Evolutionary conservation across 768 basidiomycete species (phyloP).

Genomic region (Tremella fuciformis): DNA sequence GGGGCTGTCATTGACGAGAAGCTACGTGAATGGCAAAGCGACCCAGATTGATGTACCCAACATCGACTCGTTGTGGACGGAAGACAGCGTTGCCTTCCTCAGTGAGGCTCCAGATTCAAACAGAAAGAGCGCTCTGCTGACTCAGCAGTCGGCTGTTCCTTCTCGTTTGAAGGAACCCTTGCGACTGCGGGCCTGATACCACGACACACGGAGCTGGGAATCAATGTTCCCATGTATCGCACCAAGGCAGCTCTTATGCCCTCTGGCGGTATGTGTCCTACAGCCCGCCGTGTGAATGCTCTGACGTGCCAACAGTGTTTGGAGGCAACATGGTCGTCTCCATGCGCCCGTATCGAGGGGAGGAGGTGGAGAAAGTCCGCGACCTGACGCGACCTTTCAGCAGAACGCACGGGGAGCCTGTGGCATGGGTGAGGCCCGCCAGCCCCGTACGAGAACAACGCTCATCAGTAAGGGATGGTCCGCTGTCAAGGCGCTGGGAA

Average conservation of each 20-base stretch:
- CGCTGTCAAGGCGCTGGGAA: constrained; percentile 30
- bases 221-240: constrained; percentile 36
- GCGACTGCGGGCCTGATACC: constrained; percentile 17
- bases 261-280: constrained; percentile 20
- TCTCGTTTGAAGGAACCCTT: constrained; percentile 39
- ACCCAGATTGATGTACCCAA: constrained; percentile 21
- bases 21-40: constrained; percentile 21
- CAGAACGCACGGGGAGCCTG: constrained; percentile 40
- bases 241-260: constrained; percentile 14
- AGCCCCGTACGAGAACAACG: too few species aligned
- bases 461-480: constrained; percentile 9
- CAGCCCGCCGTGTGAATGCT: neutral
- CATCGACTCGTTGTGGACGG: constrained; percentile 27
- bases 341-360: constrained; percentile 37
- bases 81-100: constrained; percentile 34
- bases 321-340: constrained; percentile 44
- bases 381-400: constrained; percentile 30
- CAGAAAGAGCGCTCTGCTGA: too few species aligned
- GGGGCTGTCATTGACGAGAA: constrained; percentile 12
- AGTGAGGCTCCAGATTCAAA: neutral
- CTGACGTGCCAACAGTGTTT: constrained; percentile 18
- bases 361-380: constrained; percentile 16
- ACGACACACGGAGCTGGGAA: constrained; percentile 29
- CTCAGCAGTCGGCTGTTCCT: constrained; percentile 36
- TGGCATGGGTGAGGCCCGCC: constrained; percentile 28